Evolutionary conservation across 352 stramenopile species (phyloP).

Genomic region (Thalassiosira ordinaria): DNA sequence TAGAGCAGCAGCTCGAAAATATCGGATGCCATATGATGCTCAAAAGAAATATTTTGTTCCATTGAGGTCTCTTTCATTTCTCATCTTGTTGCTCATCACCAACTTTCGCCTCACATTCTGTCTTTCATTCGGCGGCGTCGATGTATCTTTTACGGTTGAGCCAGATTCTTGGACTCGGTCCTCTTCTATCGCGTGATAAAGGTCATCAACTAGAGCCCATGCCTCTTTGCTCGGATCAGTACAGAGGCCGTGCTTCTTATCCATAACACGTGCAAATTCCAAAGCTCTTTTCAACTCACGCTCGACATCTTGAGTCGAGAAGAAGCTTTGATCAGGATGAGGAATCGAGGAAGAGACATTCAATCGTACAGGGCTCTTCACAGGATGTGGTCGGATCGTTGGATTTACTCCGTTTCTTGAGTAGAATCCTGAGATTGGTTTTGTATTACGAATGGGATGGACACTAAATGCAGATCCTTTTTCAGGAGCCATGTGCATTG

Average conservation of each 20-base stretch:
- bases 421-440: background rate
- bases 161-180: background rate
- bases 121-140: background rate
- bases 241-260: slow-evolving; percentile 46
- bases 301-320: slow-evolving; percentile 9
- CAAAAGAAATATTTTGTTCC: background rate
- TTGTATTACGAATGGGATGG: no score
- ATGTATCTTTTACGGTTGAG: background rate
- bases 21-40: no score
- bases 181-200: slow-evolving; percentile 38
- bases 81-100: background rate
- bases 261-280: slow-evolving; percentile 41
- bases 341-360: background rate
- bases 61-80: background rate
- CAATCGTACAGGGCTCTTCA: no score
- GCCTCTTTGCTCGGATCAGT: slow-evolving; percentile 35
- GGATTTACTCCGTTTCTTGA: background rate
- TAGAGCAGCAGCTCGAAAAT: no score
- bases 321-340: background rate
- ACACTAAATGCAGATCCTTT: background rate
- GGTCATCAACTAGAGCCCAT: slow-evolving; percentile 36
- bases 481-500: background rate
- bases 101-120: background rate
- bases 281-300: slow-evolving; percentile 34
- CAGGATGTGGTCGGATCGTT: background rate